These are phyloP conservation scores for Cordyceps cicadae DNA, from an alignment of 2,329 filamentous ascomycete species.

Conservation along the genomic window DNA sequence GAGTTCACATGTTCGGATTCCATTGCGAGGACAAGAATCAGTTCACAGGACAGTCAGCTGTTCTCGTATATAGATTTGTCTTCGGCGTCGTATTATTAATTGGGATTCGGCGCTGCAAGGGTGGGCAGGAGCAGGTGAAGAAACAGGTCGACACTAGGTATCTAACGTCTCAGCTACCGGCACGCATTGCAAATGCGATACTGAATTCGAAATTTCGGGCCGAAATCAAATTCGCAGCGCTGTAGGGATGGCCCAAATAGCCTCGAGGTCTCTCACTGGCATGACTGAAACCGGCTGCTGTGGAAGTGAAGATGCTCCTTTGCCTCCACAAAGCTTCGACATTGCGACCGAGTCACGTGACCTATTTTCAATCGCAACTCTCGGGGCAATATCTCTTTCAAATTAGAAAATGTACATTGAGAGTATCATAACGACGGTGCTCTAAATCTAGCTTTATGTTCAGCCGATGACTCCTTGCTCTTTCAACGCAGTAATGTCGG, in stretches of 20 bases:
- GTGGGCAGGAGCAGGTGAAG: not conserved
- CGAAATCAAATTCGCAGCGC: not conserved
- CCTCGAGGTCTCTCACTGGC: too few species aligned
- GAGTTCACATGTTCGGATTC: too few species aligned
- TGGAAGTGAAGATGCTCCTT: not conserved
- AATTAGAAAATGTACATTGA: not conserved
- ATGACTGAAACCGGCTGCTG: not conserved
- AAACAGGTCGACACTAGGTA: not conserved
- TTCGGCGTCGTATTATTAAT: not conserved
- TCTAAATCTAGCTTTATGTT: not conserved
- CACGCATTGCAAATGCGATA: not conserved
- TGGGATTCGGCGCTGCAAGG: not conserved
- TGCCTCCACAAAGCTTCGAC: not conserved
- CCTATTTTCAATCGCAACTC: not conserved
- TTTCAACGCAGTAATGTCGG: conserved; percentile 54
- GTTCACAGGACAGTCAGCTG: not conserved
- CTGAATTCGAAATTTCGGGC: not conserved
- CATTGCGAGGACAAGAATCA: not conserved
- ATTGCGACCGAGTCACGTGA: not conserved
- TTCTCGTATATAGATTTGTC: not conserved
- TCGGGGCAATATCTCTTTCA: not conserved
- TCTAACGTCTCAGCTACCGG: not conserved
- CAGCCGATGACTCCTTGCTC: conserved; percentile 57
- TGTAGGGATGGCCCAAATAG: not conserved
- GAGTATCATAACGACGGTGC: too few species aligned